Conservation (phyloP, 2,329 filamentous ascomycete species). For the Plectosphaerella cucumerina region DNA sequence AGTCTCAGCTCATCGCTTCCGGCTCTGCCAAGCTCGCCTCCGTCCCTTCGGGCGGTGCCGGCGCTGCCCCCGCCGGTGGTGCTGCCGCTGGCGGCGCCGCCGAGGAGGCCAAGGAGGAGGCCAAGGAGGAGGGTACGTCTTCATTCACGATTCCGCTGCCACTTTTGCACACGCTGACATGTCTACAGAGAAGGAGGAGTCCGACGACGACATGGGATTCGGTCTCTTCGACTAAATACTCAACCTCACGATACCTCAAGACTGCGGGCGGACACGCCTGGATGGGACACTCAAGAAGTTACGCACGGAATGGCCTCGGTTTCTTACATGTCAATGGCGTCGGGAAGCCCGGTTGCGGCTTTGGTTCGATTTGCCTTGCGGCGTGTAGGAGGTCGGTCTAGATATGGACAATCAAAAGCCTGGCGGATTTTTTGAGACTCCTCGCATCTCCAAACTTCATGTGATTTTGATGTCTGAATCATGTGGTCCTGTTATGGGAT, state of each 20-base stretch:
- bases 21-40: conserved; percentile 93
- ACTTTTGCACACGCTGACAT: conserved; percentile 20
- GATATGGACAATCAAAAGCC: conserved; percentile 11
- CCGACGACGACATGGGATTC: conserved; percentile 43
- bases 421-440: conserved; percentile 12
- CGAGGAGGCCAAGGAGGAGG: conserved; percentile 60
- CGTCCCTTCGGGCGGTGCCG: conserved; percentile 87
- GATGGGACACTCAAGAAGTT: conserved; percentile 22
- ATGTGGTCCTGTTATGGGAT: no score
- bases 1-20: conserved; percentile 75
- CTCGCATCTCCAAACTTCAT: no score
- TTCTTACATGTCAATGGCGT: conserved; percentile 24
- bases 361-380: conserved; percentile 9
- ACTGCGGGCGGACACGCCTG: not conserved
- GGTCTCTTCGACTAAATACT: conserved; percentile 68
- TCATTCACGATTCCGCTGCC: conserved; percentile 5
- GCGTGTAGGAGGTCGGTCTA: conserved; percentile 10
- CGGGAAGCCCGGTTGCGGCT: conserved; percentile 19
- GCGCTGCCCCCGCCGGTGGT: conserved; percentile 62
- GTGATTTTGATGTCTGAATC: no score
- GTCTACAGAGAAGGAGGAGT: conserved; percentile 49
- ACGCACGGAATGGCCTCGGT: conserved; percentile 23
- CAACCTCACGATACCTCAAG: conserved; percentile 5
- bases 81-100: conserved; percentile 65
- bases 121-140: conserved; percentile 81